Base-by-base conservation (phyloP, 768 basidiomycete species). In the Tephrocybe sp. region DNA sequence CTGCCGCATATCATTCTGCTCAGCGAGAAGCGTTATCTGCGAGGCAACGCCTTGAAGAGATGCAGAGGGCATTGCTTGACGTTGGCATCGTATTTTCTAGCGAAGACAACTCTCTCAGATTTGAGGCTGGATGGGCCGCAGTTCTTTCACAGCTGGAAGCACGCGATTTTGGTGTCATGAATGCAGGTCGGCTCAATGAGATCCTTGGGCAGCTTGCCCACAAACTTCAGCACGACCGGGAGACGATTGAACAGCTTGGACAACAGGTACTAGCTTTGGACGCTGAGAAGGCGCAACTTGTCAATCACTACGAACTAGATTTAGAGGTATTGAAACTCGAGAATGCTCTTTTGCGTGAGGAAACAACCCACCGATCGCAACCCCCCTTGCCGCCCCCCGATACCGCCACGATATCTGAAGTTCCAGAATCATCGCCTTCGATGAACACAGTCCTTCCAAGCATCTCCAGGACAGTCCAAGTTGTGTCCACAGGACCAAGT, bases 91-190 rank as follows among this genome's bases (percentile, higher is more conserved):
- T 38, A 19, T 56, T 56, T 31, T 53, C 44, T 30, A 51, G 27
- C 34, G 46, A 51, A 28, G 49, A 59, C 16, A 51, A 56, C 22
- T 56, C 57, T 35, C 51, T 59, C 9, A 46, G 42, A 22, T 59
- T 59, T 30, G 54, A 53, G 38, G 54, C 49, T 24, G 49, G 52
- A 5, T 59, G 57, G 57, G 48, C 54, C 22, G 26, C 49, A 11
- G 54, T 59, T 31, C 46, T 59, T 12, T 51, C 51, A 25, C 54
- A 59, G 50, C 52, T 56, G 3, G 52, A 52, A 7, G 49, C 49
- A 22, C 50, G 28, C 18, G 53, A 49, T 18, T 51, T 34, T 19
- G 52, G 48, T 11, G 21, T 52, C 15, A 49, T 57, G 55, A 54
- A 52, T 21, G 47, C 44, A 12, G 53, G 50, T 6, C 49, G 49